Base-by-base conservation (phyloP, 495 filamentous ascomycete species). In the Pseudomonodictys pantanalensis region DNA sequence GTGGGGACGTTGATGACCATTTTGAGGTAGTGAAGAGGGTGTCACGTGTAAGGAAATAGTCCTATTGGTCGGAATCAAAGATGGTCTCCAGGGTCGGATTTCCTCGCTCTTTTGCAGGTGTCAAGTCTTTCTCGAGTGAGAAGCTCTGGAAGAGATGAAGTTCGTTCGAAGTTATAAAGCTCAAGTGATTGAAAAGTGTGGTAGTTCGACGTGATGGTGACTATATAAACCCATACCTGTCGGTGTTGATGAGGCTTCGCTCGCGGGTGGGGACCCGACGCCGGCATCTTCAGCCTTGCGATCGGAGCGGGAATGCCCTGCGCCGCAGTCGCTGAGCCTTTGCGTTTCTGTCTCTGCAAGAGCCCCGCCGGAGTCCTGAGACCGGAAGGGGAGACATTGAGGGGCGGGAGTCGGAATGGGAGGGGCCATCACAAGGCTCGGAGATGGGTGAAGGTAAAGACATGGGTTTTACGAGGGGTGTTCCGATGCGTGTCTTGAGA, bases 1-100 rank as follows among this genome's bases (percentile, higher is more conserved):
- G 69, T 67, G 58, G 63, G 74, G 54, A 74, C 63, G 60, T 59
- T 35, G 65, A 69, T 30, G 53, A 64, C 58, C 67, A 67, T 67
- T 55, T 57, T 67, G 60, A 22, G 17, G 10, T 20, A 17, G 23
- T 15, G 3, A 15, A 18, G 17, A 6, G 15, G 38, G 12, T 50
- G 43, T 60, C 41, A 51, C 47, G 54, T 58, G 52, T 12, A 41
- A 41, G 5, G 12, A 15, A 41, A 41, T 41, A 41, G 38, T 41
- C 38, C 38, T 41, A 41, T 41, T 41, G 29, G 17, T 17, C 17
- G 10, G 10, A 48, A 46, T 32, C 11, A 15, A 9, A 33, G 33
- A 22, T n/a, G 17, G n/a, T 29, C 5, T 45, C n/a, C n/a, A 22
- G 18, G 38, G 39, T 53, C 29, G 28, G 52, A 35, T 57, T 35